Base-by-base conservation (phyloP, 768 basidiomycete species). In the Tephrocybe rancida region DNA sequence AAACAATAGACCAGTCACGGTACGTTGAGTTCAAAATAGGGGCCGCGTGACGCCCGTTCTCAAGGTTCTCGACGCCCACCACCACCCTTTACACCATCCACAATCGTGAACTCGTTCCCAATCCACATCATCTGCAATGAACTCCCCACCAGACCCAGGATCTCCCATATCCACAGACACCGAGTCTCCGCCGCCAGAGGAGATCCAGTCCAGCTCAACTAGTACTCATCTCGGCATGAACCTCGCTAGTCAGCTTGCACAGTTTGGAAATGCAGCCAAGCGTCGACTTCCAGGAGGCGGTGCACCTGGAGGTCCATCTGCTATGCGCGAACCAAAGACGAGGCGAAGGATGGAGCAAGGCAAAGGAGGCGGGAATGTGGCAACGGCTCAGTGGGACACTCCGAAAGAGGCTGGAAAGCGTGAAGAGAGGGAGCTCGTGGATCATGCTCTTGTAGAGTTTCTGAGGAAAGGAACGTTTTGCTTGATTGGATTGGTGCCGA, bases 351-450 rank as follows among this genome's bases (percentile, higher is more conserved):
- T 77, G 44, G 82, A 79, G 57, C 63, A 69, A 50, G 64, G 58
- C 25, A 67, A 68, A 25, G 57, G 26, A 55, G 62, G 58, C 52
- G 61, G 39, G 22, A 8, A 4, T 5, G 5, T 16, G n/a, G 35
- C 35, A 37, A 66, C 9, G 55, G 59, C 41, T n/a, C n/a, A n/a
- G 60, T 67, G 54, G 63, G 65, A 25, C 14, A 38, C 67, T 63
- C 45, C 68, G 35, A 76, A 79, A 29, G 67, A 68, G 18, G 68
- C 66, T 6, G 21, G 19, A n/a, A 80, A 76, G 63, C 68, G 79
- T 51, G 81, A 84, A 48, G 83, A 82, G 57, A 81, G 82, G 38
- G 83, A 84, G 18, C 68, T 84, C 47, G 68, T 84, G 46, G 83
- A 85, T 64, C 58, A 65, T 32, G 59, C 69, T 47, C 51, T 82